Evolutionary conservation across 352 stramenopile species (phyloP).

Genomic region (Phytophthora ramorum): DNA sequence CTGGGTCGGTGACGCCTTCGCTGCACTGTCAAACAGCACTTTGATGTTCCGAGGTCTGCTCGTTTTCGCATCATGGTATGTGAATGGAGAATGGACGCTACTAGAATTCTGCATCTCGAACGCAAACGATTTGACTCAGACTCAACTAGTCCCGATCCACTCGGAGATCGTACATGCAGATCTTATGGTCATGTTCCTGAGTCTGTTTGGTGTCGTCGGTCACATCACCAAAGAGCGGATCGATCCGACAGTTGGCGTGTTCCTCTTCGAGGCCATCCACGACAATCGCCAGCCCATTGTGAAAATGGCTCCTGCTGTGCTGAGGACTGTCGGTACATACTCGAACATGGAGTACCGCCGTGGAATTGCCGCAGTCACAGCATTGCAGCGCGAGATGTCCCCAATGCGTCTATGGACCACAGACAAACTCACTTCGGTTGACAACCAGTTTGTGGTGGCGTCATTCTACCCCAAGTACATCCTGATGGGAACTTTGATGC

Average conservation of each 20-base stretch:
- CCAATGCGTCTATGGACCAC: conserved; percentile 42
- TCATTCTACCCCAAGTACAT: conserved; percentile 42
- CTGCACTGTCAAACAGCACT: conserved; percentile 40
- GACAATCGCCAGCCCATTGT: conserved; percentile 36
- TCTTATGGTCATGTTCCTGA: conserved; percentile 48
- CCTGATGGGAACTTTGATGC: conserved; percentile 28
- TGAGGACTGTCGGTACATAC: conserved; percentile 19
- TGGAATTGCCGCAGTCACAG: conserved; percentile 37
- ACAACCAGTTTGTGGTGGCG: conserved; percentile 31
- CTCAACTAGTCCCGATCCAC: conserved; percentile 37
- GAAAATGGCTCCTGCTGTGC: conserved; percentile 20
- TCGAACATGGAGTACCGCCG: conserved; percentile 33
- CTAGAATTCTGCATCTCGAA: conserved; percentile 52
- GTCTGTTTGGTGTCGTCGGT: conserved; percentile 32
- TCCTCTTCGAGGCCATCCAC: conserved; percentile 35
- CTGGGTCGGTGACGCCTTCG: conserved; percentile 53
- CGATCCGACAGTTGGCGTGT: conserved; percentile 31
- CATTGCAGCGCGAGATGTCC: conserved; percentile 30
- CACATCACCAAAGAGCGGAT: conserved; percentile 38
- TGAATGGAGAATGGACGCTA: conserved; percentile 55
- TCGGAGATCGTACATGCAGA: conserved; percentile 46
- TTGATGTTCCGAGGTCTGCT: conserved; percentile 42
- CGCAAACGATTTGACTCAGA: conserved; percentile 30
- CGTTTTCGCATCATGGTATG: conserved; percentile 46
- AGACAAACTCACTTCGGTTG: conserved; percentile 29